Base-by-base conservation (phyloP, 805 yeast species). In the Starmerella vitae region DNA sequence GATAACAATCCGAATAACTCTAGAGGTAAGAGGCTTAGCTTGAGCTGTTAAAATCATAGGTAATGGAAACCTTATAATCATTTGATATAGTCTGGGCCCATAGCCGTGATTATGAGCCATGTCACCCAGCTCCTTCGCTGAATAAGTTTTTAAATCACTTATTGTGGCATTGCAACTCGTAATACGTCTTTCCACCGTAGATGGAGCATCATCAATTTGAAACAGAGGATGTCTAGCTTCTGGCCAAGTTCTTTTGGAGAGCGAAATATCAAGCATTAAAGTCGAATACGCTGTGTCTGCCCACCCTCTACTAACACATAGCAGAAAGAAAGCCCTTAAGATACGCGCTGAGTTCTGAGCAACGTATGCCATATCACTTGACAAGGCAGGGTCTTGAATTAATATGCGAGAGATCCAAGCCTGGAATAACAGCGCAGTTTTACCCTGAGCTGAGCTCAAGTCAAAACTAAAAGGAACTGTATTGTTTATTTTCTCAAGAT, bases 271-370 rank as follows among this genome's bases (percentile, higher is more conserved):
- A 17, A 91, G 65, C 6, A 83, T 70, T 21, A 91, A 62, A 71
- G 86, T 70, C 5, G 78, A 70, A 40, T 75, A 72, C 36, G 91
- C 69, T 45, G 85, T 75, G 5, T 63, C 58, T 1, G 97, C 95
- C 99, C 99, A 91, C 42, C 93, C 66, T 49, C 98, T 67, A 53
- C 83, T 81, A 26, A 91, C 64, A 27, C 94, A 93, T 45, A 91
- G 75, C 45, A 86, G 62, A 50, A 91, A 85, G 35, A 93, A 64
- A 0, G 98, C 95, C 20, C 97, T 72, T 48, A 94, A 74, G 25
- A 91, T 88, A 65, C 99, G 76, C 1, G 88, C 84, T 3, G 96
- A 72, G 53, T 91, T 91, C 53, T 91, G 98, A 1, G 97, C 96
- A 41, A 91, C 93, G 56, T 91, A 91, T 46, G 83, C 80, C 35